Evolutionary conservation across 2,329 filamentous ascomycete species (phyloP), one percentile per base, ranked within the genome.

Genomic region (Xylariaceae sp.): DNA sequence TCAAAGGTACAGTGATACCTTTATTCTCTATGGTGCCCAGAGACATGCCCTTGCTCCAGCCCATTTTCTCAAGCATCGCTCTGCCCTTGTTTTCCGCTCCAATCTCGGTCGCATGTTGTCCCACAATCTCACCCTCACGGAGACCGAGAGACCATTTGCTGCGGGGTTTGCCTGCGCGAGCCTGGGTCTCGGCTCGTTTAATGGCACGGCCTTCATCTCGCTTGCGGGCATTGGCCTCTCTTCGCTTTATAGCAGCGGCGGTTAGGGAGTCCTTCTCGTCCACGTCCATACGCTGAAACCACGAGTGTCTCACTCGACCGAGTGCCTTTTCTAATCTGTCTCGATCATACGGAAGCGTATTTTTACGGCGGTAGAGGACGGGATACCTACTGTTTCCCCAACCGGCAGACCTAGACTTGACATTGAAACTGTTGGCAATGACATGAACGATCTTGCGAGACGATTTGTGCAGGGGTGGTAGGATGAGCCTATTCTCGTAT

Each of bases 31-130:
- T 68, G 8, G 88, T 83, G 50, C 94, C 94, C 1, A 99, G 78
- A 1, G 88, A 88, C 67, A 86, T 95, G 4, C 94, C 94, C 50
- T 80, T 86, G 58, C 82, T 88, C 91, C 94, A 99, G 3, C 94
- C 94, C 94, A 97, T 97, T 73, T 94, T 97, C 73, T 95, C 90
- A 60, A 99, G 73, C 84, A 99, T 88, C 2, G 84, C 83, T 49
- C 90, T 82, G 8, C 94, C 94, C 62, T 84, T 89, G 68, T 96
- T 97, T 51, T 87, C 88, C 3, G 77, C 76, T 1, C 89, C 88
- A 34, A 99, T 78, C 69, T 96, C 91, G 8, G 91, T 88, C 1
- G 92, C 91, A 47, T 84, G 83, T 1, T 82, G 89, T 47, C 92
- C 94, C 2, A 97, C 91, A 31, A 95, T 76, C 61, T 97, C 91